phyloP scores from a whole-genome alignment of 805 yeast species.

The Debaryomyces hansenii region DNA sequence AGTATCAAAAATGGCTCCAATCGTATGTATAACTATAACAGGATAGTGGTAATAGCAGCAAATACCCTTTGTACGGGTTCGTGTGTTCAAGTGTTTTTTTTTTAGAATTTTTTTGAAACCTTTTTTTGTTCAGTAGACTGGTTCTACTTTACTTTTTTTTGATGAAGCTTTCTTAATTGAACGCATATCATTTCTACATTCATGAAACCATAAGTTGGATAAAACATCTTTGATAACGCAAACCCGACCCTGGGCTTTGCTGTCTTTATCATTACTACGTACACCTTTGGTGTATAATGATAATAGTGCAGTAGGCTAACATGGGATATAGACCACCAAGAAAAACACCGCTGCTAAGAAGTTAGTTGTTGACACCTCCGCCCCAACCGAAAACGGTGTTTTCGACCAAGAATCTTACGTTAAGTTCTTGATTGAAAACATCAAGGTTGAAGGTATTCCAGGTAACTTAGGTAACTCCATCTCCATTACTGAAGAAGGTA shows the following conservation, averaged over 20 bases:
- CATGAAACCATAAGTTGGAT: conserved; percentile 4
- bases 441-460: conserved; percentile 95
- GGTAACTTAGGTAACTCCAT: conserved; percentile 97
- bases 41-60: conserved; percentile 19
- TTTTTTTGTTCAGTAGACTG: background rate
- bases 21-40: conserved; percentile 59
- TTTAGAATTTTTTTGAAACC: background rate
- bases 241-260: conserved; percentile 52
- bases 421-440: conserved; percentile 97
- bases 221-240: conserved; percentile 10
- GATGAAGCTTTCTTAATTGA: conserved; percentile 11
- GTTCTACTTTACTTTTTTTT: background rate
- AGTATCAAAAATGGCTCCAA: conserved; percentile 75
- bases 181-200: conserved; percentile 9
- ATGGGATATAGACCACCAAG: conserved; percentile 70
- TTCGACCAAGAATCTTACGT: conserved; percentile 97
- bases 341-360: conserved; percentile 70
- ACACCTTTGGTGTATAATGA: conserved; percentile 13
- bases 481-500: conserved; percentile 82
- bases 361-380: conserved; percentile 93
- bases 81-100: conserved; percentile 8
- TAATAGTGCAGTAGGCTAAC: conserved; percentile 75
- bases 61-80: conserved; percentile 41
- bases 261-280: conserved; percentile 34
- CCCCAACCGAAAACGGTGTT: conserved; percentile 96